Conservation (phyloP, 371 early-diverging fungal species). For the Lichtheimia ramosa region DNA sequence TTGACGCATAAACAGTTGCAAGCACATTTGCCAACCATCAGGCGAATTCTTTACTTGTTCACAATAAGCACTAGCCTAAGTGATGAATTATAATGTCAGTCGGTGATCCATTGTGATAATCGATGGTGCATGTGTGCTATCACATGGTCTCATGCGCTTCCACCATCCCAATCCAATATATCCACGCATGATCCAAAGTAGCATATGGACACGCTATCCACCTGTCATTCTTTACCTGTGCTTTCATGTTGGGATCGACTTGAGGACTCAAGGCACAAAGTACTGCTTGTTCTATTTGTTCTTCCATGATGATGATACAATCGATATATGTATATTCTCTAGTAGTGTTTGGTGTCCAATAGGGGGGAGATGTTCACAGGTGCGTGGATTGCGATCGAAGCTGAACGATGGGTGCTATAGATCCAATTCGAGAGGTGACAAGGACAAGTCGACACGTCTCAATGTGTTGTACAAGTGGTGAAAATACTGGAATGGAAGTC, state of each 20-base stretch:
- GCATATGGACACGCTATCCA: neutral
- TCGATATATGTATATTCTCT: no score
- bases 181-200: no score
- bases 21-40: slow-evolving; percentile 87
- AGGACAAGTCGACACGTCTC: no score
- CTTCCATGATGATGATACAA: slow-evolving; percentile 16
- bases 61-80: slow-evolving; percentile 85
- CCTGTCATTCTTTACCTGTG: slow-evolving; percentile 59
- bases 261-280: slow-evolving; percentile 77
- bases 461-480: no score
- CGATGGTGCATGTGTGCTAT: neutral
- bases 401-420: no score
- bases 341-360: no score
- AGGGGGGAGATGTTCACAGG: no score
- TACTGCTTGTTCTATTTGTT: slow-evolving; percentile 85
- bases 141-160: slow-evolving; percentile 1
- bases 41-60: slow-evolving; percentile 77
- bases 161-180: no score
- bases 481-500: no score
- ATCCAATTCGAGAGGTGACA: no score
- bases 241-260: slow-evolving; percentile 67
- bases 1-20: slow-evolving; percentile 74
- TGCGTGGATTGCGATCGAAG: no score
- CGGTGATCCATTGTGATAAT: slow-evolving; percentile 1
- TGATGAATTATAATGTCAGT: neutral